A percentile compares a stretch with the other conserved stretches of the same genome.
Evolutionary conservation across 2,329 filamentous ascomycete species (phyloP).

Genomic region (Podosphaera fusca): DNA sequence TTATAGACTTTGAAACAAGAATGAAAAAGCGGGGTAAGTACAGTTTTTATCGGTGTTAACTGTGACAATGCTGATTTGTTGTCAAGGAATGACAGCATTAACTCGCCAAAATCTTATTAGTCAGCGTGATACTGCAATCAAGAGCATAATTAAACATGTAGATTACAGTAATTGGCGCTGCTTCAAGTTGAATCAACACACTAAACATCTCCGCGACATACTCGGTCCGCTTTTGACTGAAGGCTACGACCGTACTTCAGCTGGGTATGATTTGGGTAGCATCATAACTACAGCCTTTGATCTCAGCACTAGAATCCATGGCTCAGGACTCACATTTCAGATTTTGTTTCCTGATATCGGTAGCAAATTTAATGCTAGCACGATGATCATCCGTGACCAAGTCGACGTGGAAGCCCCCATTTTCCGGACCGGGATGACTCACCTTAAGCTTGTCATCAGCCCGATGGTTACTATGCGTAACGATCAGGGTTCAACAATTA

Average conservation of each 20-base stretch:
- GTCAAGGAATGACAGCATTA: conserved; percentile 7
- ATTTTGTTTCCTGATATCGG: conserved; percentile 26
- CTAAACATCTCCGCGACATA: conserved; percentile 20
- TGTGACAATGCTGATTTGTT: neutral
- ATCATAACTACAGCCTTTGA: conserved; percentile 10
- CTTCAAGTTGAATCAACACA: conserved; percentile 6
- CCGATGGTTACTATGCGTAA: conserved; percentile 31
- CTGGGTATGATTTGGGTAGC: conserved; percentile 19
- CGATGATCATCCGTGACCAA: conserved; percentile 23
- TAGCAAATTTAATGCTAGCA: conserved; percentile 24
- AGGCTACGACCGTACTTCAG: conserved; percentile 16
- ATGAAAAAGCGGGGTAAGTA: conserved; percentile 13
- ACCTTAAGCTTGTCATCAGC: conserved; percentile 29
- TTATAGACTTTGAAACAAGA: conserved; percentile 9
- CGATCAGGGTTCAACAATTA: conserved; percentile 16
- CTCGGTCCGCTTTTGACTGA: conserved; percentile 21
- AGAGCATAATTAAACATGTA: conserved; percentile 18
- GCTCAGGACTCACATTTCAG: conserved; percentile 19
- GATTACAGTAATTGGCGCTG: conserved; percentile 14
- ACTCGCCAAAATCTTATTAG: conserved; percentile 17
- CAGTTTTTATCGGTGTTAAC: neutral
- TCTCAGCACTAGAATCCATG: conserved; percentile 23
- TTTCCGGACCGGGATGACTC: conserved; percentile 27
- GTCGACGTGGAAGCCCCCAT: conserved; percentile 19
- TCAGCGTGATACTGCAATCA: conserved; percentile 17